phyloP scores from a whole-genome alignment of 192 early-diverging fungal genomes.

The Umbelopsis sp. region DNA sequence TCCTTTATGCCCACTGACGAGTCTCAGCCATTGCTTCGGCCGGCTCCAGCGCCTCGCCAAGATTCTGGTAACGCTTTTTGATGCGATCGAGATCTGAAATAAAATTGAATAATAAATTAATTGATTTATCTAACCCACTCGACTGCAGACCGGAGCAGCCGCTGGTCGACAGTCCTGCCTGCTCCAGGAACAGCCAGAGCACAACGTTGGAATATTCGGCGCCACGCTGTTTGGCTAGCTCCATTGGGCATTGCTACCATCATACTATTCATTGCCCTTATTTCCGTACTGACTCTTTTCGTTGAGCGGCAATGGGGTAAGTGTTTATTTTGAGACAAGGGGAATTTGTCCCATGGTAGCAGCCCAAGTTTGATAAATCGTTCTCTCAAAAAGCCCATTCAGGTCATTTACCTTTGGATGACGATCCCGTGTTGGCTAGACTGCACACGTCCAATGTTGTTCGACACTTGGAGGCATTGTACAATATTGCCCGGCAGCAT shows the following conservation, averaged over 20 bases:
- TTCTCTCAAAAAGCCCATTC: neutral
- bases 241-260: conserved; percentile 36
- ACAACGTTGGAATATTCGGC: neutral
- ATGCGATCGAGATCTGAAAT: neutral
- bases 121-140: neutral
- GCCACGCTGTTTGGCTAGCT: neutral
- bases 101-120: neutral
- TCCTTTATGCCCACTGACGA: neutral
- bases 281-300: conserved; percentile 28
- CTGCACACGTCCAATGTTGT: conserved; percentile 27
- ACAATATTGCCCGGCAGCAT: conserved; percentile 36
- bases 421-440: neutral
- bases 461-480: conserved; percentile 37
- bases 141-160: neutral
- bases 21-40: conserved; percentile 6
- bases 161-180: neutral
- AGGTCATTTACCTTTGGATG: neutral
- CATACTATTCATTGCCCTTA: conserved; percentile 34
- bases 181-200: neutral
- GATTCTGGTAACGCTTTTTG: conserved; percentile 4
- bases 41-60: neutral
- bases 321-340: neutral
- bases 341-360: neutral
- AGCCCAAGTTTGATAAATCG: neutral
- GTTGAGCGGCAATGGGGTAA: conserved; percentile 33